Evolutionary conservation across 2,329 filamentous ascomycete species (phyloP), one percentile per base, ranked within the genome.

Genomic region (Clonostachys chloroleuca): DNA sequence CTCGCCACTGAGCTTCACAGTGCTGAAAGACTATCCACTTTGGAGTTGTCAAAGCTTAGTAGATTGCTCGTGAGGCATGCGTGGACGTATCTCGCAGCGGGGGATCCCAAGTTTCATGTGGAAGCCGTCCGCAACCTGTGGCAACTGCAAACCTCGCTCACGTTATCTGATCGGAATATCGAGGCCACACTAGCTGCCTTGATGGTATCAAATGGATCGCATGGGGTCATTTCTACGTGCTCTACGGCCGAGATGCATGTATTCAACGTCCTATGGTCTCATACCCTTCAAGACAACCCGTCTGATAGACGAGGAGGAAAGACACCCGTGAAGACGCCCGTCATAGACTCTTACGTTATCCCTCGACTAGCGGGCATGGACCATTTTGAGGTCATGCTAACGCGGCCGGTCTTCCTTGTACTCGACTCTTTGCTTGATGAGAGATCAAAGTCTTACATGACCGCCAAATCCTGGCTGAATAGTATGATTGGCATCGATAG

Each of bases 41-140:
- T 66, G n/a, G 75, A 83, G 20, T 60, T 86, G 44, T 85, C 75
- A 47, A 75, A 70, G 47, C 68, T 95, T 9, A 79, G 92, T 6
- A 75, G 81, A 17, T 75, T 80, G 30, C 69, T 97, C 18, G 83
- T 94, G 14, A 73, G 74, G 2, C 79, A 85, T 47, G 77, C 92
- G 1, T 99, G 94, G 94, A 65, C 72, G 6, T 90, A 89, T 58
- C 69, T 99, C 37, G 88, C 90, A 1, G 85, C 89, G n/a, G 77
- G 84, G 12, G 84, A 86, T 52, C 91, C 92, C 1, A 96, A 96
- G 60, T 95, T 92, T 55, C 94, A 97, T 59, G 92, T 99, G 34
- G 95, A 99, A 68, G 86, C 91, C 16, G 89, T 95, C 9, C 83
- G 88, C 48, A 86, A 84, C 55, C 71, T 99, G 37, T 95, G 94